Conservation (phyloP, 2,329 filamentous ascomycete species). For the Diaporthe helianthi region DNA sequence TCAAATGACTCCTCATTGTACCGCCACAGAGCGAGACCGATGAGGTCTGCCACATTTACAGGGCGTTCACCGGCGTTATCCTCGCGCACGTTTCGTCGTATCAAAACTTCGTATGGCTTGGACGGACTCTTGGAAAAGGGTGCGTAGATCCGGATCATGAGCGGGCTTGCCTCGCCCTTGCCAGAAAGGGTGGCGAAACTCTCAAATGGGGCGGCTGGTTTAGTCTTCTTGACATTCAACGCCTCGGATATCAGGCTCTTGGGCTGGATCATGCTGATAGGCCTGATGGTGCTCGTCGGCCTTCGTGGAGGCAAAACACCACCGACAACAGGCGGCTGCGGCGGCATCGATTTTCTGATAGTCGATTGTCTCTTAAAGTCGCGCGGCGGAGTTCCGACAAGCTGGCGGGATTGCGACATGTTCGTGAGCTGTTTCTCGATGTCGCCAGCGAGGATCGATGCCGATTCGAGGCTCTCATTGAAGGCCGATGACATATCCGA, state of each 20-base stretch:
- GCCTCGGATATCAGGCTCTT: constrained; percentile 75
- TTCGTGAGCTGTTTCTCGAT: constrained; percentile 58
- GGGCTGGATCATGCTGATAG: constrained; percentile 72
- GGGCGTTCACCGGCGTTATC: constrained; percentile 67
- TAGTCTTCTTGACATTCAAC: constrained; percentile 74
- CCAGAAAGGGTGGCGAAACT: constrained; percentile 79
- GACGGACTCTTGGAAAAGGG: constrained; percentile 71
- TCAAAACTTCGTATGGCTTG: constrained; percentile 74
- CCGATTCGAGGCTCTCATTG: constrained; percentile 72
- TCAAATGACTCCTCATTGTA: constrained; percentile 80
- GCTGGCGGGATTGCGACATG: constrained; percentile 60
- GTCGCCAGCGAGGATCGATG: constrained; percentile 72
- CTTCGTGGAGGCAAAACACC: constrained; percentile 75
- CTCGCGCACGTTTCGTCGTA: constrained; percentile 73
- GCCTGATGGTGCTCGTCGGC: constrained; percentile 68
- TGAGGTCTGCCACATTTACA: constrained; percentile 80
- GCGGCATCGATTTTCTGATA: constrained; percentile 66
- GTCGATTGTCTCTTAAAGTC: constrained; percentile 69
- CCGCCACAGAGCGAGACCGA: constrained; percentile 78
- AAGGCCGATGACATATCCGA: constrained; percentile 72
- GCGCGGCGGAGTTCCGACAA: constrained; percentile 69
- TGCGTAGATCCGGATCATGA: constrained; percentile 79
- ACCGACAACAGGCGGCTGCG: constrained; percentile 62
- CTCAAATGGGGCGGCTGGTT: constrained; percentile 75
- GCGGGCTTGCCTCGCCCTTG: constrained; percentile 77